These are phyloP conservation scores for Fraxinus latifolia DNA, from an alignment of 305 asterid species.

Conservation along the genomic window DNA sequence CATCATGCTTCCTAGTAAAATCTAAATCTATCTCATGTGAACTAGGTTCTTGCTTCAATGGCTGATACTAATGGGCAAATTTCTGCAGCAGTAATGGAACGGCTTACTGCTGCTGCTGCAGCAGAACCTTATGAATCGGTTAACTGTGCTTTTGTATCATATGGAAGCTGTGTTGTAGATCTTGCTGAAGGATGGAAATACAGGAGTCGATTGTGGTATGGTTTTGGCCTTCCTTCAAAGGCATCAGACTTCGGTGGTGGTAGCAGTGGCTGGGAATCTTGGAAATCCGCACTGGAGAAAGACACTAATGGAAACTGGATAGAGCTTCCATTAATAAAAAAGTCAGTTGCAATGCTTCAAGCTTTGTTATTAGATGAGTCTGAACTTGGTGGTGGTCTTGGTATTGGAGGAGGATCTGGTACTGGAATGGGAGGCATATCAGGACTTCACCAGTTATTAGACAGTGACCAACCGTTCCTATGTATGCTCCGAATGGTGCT, in stretches of 20 bases:
- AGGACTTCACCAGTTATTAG: slow-evolving; percentile 89
- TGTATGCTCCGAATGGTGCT: slow-evolving; percentile 99
- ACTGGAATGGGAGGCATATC: slow-evolving; percentile 99
- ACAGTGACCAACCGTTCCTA: slow-evolving; percentile 97
- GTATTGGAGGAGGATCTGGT: slow-evolving; percentile 99
- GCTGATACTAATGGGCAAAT: slow-evolving; percentile 92
- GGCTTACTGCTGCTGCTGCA: slow-evolving; percentile 94
- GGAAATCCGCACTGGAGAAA: slow-evolving; percentile 86
- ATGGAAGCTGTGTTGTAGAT: slow-evolving; percentile 86
- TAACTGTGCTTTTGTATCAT: slow-evolving; percentile 88
- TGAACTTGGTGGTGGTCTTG: slow-evolving; percentile 97
- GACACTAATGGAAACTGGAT: slow-evolving; percentile 87
- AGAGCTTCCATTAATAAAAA: slow-evolving; percentile 85
- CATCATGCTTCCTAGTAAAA: slow-evolving; percentile 15
- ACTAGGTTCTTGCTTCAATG: slow-evolving; percentile 86
- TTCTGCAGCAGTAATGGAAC: slow-evolving; percentile 83
- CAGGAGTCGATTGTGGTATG: slow-evolving; percentile 96
- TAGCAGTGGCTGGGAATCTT: slow-evolving; percentile 97
- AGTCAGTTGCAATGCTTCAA: slow-evolving; percentile 94
- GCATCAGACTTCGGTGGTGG: slow-evolving; percentile 73
- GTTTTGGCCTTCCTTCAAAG: slow-evolving; percentile 71
- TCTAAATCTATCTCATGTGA: slow-evolving; percentile 32
- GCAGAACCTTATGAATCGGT: slow-evolving; percentile 97
- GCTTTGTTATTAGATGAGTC: slow-evolving; percentile 93
- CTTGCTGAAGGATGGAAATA: slow-evolving; percentile 96